Evolutionary conservation across 78 protist genomes (phyloP), one percentile per base, ranked within the genome.

Genomic region (Bigelowiella natans): DNA sequence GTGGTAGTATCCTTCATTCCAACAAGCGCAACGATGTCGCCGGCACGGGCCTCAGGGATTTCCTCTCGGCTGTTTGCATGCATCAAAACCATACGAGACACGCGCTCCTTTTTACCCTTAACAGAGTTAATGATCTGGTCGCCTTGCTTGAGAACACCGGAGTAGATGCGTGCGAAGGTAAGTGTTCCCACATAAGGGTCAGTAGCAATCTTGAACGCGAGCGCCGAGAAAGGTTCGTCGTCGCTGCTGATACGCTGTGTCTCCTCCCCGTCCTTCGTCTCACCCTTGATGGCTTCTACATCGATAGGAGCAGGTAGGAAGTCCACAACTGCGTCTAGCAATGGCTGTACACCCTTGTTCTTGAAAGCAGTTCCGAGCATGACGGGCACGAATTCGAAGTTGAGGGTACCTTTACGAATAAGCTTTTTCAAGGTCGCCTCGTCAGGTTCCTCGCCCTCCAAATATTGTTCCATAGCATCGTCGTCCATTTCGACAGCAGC

Each of bases 131-230:
- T 2, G 3, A 83, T 83, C 88, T 2, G 26, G 39, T 88, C 3
- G 31, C 91, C 63, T 38, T 1, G 1, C 63, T 1, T 37, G 39
- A 82, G 31, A 3, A 40, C 39, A 30, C 97, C 99, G 84, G 95
- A 97, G 93, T 98, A 98, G 36, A 96, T 94, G 63, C 99, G 96
- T 85, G 97, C 34, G 95, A 95, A 98, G 0, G 98, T 97, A 38
- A 97, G 95, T 26, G 90, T 63, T 63, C 90, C 90, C 63, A 88
- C 90, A 39, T 40, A 88, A 29, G 90, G 90, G 30, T 88, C 90
- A 29, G 90, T 36, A 36, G 34, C 34, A 84, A 88, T 88, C 85
- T 96, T 96, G 90, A 97, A 97, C 30, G 98, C 98, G 84, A 96
- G 92, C 18, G 94, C 89, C 31, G 92, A 1, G 51, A 90, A 40